Percentiles rank a stretch among this genome's conserved stretches.
Evolutionary conservation across 805 yeast genomes (phyloP).

Genomic region (Starmerella cellae): DNA sequence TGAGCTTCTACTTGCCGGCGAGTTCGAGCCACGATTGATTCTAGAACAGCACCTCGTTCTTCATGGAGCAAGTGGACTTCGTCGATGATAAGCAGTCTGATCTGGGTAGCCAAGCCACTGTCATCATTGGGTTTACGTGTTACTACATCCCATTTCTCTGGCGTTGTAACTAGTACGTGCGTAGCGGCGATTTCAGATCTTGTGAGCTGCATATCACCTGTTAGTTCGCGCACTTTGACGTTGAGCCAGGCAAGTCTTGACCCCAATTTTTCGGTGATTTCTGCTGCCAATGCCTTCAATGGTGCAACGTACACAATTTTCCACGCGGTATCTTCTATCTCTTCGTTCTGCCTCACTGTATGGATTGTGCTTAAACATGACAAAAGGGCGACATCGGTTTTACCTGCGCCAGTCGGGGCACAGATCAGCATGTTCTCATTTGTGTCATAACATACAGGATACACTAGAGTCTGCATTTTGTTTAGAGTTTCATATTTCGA

Average conservation of each 20-base stretch:
- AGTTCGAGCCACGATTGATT: slow-evolving; percentile 77
- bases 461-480: slow-evolving; percentile 67
- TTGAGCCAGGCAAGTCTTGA: slow-evolving; percentile 73
- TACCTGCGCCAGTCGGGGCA: slow-evolving; percentile 99
- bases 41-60: slow-evolving; percentile 81
- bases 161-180: slow-evolving; percentile 80
- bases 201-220: slow-evolving; percentile 77
- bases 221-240: slow-evolving; percentile 70
- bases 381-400: slow-evolving; percentile 90
- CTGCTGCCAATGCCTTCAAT: slow-evolving; percentile 89
- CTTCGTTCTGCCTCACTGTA: slow-evolving; percentile 33
- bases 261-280: slow-evolving; percentile 81
- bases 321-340: slow-evolving; percentile 83
- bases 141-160: slow-evolving; percentile 95
- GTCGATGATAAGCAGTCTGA: slow-evolving; percentile 66
- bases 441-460: slow-evolving; percentile 53
- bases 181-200: slow-evolving; percentile 64
- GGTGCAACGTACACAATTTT: slow-evolving; percentile 88
- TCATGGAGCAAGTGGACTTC: slow-evolving; percentile 90
- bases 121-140: slow-evolving; percentile 77
- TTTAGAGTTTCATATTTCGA: slow-evolving; percentile 58
- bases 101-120: slow-evolving; percentile 48
- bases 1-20: slow-evolving; percentile 55
- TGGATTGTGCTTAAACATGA: slow-evolving; percentile 57
- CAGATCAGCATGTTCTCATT: slow-evolving; percentile 70